Evolutionary conservation across 176 grass and related monocot genomes (phyloP).

Genomic region (Musa acuminata): DNA sequence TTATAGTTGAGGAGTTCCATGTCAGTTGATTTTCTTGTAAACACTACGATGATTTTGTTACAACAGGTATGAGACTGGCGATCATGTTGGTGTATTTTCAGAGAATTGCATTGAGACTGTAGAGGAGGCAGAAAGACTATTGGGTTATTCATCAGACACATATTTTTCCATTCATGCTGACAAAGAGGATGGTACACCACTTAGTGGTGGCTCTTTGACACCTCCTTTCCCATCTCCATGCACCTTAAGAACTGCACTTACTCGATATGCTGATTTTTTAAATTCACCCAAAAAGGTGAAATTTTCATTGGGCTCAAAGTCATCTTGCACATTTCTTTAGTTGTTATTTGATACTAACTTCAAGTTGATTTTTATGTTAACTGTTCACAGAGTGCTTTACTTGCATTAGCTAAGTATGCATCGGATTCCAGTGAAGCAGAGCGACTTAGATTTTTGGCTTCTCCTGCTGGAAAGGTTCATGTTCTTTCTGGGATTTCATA

Average conservation of each 20-base stretch:
- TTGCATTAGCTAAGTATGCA: constrained; percentile 66
- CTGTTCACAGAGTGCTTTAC: constrained; percentile 55
- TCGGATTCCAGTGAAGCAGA: constrained; percentile 64
- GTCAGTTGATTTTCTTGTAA: background rate
- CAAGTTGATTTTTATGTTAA: constrained; percentile 8
- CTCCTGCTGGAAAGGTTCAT: constrained; percentile 80
- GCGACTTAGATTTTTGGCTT: constrained; percentile 66
- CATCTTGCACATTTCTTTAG: constrained; percentile 3
- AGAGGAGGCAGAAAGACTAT: constrained; percentile 64
- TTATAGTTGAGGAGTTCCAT: background rate
- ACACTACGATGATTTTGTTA: constrained; percentile 11
- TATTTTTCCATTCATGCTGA: constrained; percentile 82
- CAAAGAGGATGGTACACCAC: constrained; percentile 80
- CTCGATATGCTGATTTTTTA: constrained; percentile 85
- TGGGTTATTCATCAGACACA: constrained; percentile 58
- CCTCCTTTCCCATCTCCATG: constrained; percentile 68
- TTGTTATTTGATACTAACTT: background rate
- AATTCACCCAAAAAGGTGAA: constrained; percentile 95
- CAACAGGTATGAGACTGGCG: constrained; percentile 83
- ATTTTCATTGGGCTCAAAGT: constrained; percentile 1
- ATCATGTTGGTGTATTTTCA: constrained; percentile 83
- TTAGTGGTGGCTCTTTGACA: constrained; percentile 55
- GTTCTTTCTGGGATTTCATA: background rate
- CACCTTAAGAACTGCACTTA: constrained; percentile 69
- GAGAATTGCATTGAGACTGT: constrained; percentile 69